Percentiles rank a stretch among this genome's conserved stretches.
Evolutionary conservation across 768 basidiomycete species (phyloP).

Genomic region (Suillus subaureus): DNA sequence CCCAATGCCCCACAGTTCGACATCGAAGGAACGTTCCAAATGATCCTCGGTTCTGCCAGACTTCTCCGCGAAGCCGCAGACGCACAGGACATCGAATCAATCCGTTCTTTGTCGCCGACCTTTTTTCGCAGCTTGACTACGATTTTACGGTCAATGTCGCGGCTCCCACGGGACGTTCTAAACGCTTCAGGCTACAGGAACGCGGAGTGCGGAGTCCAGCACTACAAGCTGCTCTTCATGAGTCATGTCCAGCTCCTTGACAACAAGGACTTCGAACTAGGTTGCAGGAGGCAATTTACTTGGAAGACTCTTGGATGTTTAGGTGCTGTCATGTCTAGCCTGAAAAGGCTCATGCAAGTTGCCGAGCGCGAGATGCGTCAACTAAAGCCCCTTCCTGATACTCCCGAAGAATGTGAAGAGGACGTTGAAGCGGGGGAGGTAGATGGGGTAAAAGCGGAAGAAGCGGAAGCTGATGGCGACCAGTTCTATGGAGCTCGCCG

Average conservation of each 20-base stretch:
- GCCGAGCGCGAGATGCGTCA: slow-evolving; percentile 33
- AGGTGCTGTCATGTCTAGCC: slow-evolving; percentile 32
- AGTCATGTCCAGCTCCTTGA: slow-evolving; percentile 21
- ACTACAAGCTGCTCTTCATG: slow-evolving; percentile 26
- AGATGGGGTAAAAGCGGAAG: neutral
- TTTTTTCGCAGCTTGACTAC: slow-evolving; percentile 26
- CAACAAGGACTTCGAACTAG: slow-evolving; percentile 4
- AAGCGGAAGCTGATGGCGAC: neutral
- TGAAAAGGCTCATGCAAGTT: slow-evolving; percentile 34
- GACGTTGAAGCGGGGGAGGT: neutral
- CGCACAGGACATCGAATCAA: slow-evolving; percentile 27
- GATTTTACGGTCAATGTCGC: slow-evolving; percentile 29
- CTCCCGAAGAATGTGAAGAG: slow-evolving; percentile 16
- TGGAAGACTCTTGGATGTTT: slow-evolving; percentile 27
- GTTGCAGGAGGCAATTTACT: slow-evolving; percentile 16
- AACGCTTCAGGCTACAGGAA: slow-evolving; percentile 23
- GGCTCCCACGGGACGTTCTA: slow-evolving; percentile 25
- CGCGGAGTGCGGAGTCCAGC: slow-evolving; percentile 23
- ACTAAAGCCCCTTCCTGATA: slow-evolving; percentile 27
- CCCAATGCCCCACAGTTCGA: slow-evolving; percentile 23
- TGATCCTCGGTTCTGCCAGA: slow-evolving; percentile 32
- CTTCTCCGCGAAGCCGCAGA: slow-evolving; percentile 29
- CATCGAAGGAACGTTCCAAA: slow-evolving; percentile 39
- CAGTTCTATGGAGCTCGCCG: neutral
- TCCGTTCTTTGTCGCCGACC: slow-evolving; percentile 31